Evolutionary conservation across 129 eudicot genomes (phyloP), one percentile per base, ranked within the genome.

Genomic region (Escallonia rubra): DNA sequence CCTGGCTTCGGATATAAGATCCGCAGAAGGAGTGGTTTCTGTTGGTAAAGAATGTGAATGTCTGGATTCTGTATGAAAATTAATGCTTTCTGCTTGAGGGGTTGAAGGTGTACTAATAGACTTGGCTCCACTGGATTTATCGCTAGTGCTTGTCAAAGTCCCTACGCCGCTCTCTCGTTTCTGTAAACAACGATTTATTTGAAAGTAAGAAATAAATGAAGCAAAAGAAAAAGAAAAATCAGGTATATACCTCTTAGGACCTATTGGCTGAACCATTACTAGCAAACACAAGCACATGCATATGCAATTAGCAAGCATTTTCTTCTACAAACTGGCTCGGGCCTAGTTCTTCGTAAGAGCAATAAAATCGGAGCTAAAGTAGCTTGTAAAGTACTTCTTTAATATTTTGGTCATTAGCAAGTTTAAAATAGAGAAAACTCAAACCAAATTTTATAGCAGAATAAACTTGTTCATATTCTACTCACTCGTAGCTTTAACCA

Each of bases 401-500:
- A 23, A 0, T 23, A 23, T 23, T 23, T 23, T 23, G 34, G 34
- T 23, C 34, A 23, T 23, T 23, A 23, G 34, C 34, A 23, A 23
- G 34, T 23, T 23, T 23, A 23, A 23, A 23, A 23, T 23, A 23
- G 34, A 23, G 34, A 23, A 23, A 23, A 23, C 34, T 23, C 34
- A 23, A 23, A 23, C 34, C 34, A 23, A 23, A 23, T 23, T 23
- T 23, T 23, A 23, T 23, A 23, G 34, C 34, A 23, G 34, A 23
- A 23, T 23, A 23, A 23, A 23, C 34, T 23, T 23, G 43, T 6
- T 2, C 49, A 11, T 38, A 11, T 54, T 16, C 45, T 14, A 82
- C 83, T 78, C 46, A 89, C 99, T 90, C 95, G 91, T 78, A 72
- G 80, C 74, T 93, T 93, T 61, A 93, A 79, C 99, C 99, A 93